These are phyloP conservation scores for Macadamia tetraphylla DNA, from an alignment of 164 flowering plant species.

Conservation along the genomic window DNA sequence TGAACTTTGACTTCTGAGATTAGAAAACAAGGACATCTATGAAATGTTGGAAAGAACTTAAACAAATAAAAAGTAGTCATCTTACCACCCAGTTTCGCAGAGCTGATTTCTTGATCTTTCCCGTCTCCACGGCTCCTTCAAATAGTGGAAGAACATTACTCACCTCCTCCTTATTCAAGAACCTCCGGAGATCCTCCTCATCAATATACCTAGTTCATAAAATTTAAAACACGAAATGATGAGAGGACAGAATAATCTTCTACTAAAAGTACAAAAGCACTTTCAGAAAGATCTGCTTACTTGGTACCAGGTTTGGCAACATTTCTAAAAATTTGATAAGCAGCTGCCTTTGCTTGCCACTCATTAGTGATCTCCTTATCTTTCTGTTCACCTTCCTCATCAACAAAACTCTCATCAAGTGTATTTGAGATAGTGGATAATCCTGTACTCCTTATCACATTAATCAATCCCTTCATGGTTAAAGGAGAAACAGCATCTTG, in stretches of 20 bases:
- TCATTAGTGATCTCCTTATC: constrained; percentile 61
- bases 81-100: constrained; percentile 82
- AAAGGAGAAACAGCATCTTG: constrained; percentile 74
- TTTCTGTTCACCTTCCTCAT: constrained; percentile 39
- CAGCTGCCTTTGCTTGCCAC: constrained; percentile 72
- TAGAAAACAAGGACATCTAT: constrained; percentile 1
- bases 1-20: not conserved
- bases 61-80: not conserved
- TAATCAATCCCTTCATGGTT: constrained; percentile 67
- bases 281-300: constrained; percentile 32
- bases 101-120: constrained; percentile 52
- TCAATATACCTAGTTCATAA: constrained; percentile 52
- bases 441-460: constrained; percentile 42
- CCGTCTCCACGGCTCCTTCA: constrained; percentile 62
- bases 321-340: constrained; percentile 56
- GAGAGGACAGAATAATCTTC: not conserved
- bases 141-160: constrained; percentile 51
- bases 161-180: constrained; percentile 66
- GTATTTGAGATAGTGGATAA: constrained; percentile 48
- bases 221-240: constrained; percentile 1
- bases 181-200: constrained; percentile 67
- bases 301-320: constrained; percentile 66
- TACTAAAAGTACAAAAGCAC: not conserved
- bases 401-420: constrained; percentile 36
- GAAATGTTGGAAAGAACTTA: not conserved